These are phyloP conservation scores for Sarocladium kiliense DNA, from an alignment of 2,329 filamentous ascomycete species.

Conservation along the genomic window DNA sequence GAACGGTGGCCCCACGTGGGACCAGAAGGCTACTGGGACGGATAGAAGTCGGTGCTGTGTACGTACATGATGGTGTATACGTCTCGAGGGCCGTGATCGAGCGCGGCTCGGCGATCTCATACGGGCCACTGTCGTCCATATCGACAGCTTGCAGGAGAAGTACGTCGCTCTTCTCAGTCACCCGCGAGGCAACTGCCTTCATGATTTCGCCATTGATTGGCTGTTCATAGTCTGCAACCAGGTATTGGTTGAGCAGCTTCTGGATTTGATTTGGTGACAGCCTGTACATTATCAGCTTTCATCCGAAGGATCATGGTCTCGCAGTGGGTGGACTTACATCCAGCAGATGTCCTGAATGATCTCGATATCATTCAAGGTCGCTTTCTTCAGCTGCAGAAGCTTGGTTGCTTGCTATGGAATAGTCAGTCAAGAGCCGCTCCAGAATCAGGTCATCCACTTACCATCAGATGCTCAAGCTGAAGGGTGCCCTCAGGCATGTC, in stretches of 20 bases:
- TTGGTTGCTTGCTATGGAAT: slow-evolving; percentile 82
- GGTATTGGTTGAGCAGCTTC: slow-evolving; percentile 96
- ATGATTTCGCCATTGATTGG: slow-evolving; percentile 99
- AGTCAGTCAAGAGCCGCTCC: neutral
- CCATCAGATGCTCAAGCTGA: slow-evolving; percentile 97
- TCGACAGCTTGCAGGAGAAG: slow-evolving; percentile 90
- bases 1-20: too few relatives aligned
- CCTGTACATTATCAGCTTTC: slow-evolving; percentile 40
- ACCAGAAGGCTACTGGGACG: too few relatives aligned
- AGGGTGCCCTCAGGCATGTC: slow-evolving; percentile 98
- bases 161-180: slow-evolving; percentile 97
- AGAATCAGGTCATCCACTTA: slow-evolving; percentile 29
- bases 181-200: slow-evolving; percentile 95
- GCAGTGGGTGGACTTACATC: slow-evolving; percentile 68
- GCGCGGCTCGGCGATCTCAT: slow-evolving; percentile 95
- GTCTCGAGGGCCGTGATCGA: slow-evolving; percentile 96
- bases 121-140: slow-evolving; percentile 98
- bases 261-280: slow-evolving; percentile 98
- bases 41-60: too few relatives aligned
- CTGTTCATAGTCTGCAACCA: slow-evolving; percentile 98
- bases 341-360: slow-evolving; percentile 99
- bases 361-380: slow-evolving; percentile 97
- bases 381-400: slow-evolving; percentile 96
- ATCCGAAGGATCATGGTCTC: neutral
- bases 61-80: slow-evolving; percentile 93